phyloP scores from a whole-genome alignment of 2,329 filamentous ascomycete genomes.

The Cryphonectria carpinicola region DNA sequence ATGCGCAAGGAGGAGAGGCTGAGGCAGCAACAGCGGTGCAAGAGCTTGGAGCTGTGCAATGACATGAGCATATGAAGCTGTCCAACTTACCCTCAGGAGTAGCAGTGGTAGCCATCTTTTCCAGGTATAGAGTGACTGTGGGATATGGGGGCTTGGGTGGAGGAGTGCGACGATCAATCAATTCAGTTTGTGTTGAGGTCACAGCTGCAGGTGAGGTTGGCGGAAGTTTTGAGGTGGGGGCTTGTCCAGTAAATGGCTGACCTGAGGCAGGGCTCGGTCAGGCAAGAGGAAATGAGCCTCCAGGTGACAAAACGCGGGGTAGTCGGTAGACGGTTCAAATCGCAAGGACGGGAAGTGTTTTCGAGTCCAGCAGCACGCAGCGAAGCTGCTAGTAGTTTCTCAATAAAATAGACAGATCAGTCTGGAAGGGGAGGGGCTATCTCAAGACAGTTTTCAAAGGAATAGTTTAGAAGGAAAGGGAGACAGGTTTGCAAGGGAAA shows the following conservation, averaged over 20 bases:
- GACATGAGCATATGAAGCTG: not conserved
- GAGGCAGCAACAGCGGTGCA: not conserved
- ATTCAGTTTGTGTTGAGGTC: not conserved
- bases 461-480: not conserved
- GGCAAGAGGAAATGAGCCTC: slow-evolving; percentile 10
- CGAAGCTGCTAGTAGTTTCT: not conserved
- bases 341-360: not conserved
- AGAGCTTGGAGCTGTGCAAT: slow-evolving; percentile 2
- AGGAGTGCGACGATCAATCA: not conserved
- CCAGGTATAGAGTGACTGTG: slow-evolving; percentile 16
- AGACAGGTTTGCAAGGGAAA: not conserved
- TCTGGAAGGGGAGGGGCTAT: slow-evolving; percentile 9
- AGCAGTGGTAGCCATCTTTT: slow-evolving; percentile 36
- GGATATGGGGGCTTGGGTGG: not conserved
- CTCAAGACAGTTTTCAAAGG: not conserved
- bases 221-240: slow-evolving; percentile 27
- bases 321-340: not conserved
- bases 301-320: slow-evolving; percentile 22
- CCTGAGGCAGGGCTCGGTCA: slow-evolving; percentile 21
- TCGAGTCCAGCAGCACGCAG: not conserved
- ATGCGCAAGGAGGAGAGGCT: not conserved
- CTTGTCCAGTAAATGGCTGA: slow-evolving; percentile 20
- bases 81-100: slow-evolving; percentile 46
- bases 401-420: not conserved
- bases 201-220: slow-evolving; percentile 20